phyloP scores from a whole-genome alignment of 495 filamentous ascomycete species.

The Talaromyces thailandensis region DNA sequence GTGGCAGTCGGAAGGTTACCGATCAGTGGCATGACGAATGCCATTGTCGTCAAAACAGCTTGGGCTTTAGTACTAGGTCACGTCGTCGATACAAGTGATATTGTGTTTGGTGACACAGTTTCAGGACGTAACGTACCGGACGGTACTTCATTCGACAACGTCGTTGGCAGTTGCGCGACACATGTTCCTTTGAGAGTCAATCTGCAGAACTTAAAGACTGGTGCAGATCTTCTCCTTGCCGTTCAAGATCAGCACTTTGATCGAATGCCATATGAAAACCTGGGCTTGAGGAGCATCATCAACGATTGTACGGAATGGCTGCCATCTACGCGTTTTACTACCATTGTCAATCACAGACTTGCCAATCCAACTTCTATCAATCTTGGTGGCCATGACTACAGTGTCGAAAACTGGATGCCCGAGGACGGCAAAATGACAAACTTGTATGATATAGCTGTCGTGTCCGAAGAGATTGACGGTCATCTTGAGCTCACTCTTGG shows the following conservation, averaged over 20 bases:
- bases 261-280: constrained; percentile 28
- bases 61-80: constrained; percentile 39
- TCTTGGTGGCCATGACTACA: neutral
- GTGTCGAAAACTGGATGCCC: neutral
- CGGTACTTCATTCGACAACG: constrained; percentile 26
- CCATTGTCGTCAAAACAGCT: constrained; percentile 42
- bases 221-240: constrained; percentile 25
- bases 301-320: constrained; percentile 37
- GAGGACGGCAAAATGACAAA: neutral
- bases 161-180: constrained; percentile 36
- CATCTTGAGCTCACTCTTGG: neutral
- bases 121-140: constrained; percentile 27
- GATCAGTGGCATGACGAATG: constrained; percentile 23
- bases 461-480: neutral
- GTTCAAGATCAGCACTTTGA: constrained; percentile 36
- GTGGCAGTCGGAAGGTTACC: neutral
- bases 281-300: constrained; percentile 37
- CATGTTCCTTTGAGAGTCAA: constrained; percentile 34
- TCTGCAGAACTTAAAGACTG: constrained; percentile 18
- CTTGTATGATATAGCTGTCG: neutral
- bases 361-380: neutral
- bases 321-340: neutral
- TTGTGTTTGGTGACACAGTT: constrained; percentile 31
- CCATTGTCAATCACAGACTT: neutral
- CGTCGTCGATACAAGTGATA: constrained; percentile 23